Percentiles rank a stretch among this genome's conserved stretches.
phyloP scores from a whole-genome alignment of 208 protist genomes.

The Vickermania spadyakhi region DNA sequence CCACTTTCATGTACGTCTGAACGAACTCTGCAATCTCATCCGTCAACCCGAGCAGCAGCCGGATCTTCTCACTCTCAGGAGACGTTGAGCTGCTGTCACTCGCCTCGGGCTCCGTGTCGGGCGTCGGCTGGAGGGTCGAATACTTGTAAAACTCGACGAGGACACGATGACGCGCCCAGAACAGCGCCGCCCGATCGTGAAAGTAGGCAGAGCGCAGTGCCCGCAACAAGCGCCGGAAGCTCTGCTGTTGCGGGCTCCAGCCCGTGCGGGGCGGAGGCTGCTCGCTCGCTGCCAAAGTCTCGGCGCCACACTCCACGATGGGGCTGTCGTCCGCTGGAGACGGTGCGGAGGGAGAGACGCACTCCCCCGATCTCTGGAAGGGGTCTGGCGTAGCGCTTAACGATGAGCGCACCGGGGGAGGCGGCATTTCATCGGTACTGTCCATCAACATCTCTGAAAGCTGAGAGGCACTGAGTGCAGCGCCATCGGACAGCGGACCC shows the following conservation, averaged over 20 bases:
- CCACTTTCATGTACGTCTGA: slow-evolving; percentile 70
- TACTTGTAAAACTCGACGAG: slow-evolving; percentile 90
- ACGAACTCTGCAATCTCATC: slow-evolving; percentile 68
- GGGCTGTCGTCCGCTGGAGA: too few species aligned
- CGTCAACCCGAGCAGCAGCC: slow-evolving; percentile 44
- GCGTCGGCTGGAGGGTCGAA: slow-evolving; percentile 3
- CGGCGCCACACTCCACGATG: too few species aligned
- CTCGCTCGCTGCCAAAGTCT: too few species aligned
- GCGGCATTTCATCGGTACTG: too few species aligned
- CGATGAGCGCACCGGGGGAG: too few species aligned
- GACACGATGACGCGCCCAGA: slow-evolving; percentile 82
- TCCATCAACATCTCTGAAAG: too few species aligned
- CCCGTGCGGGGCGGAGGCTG: neutral
- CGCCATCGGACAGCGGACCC: too few species aligned
- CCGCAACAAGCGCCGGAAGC: slow-evolving; percentile 61
- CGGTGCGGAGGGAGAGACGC: too few species aligned
- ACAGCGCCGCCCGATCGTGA: slow-evolving; percentile 80
- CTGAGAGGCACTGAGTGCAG: too few species aligned
- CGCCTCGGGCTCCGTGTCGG: neutral
- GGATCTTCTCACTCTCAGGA: slow-evolving; percentile 30
- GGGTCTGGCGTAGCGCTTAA: too few species aligned
- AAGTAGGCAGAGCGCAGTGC: slow-evolving; percentile 69
- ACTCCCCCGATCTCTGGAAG: too few species aligned
- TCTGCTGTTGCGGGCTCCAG: slow-evolving; percentile 70
- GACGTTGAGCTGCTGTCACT: too few species aligned